phyloP scores from a whole-genome alignment of 2,329 filamentous ascomycete species.

The Geoglossum cookeanum region DNA sequence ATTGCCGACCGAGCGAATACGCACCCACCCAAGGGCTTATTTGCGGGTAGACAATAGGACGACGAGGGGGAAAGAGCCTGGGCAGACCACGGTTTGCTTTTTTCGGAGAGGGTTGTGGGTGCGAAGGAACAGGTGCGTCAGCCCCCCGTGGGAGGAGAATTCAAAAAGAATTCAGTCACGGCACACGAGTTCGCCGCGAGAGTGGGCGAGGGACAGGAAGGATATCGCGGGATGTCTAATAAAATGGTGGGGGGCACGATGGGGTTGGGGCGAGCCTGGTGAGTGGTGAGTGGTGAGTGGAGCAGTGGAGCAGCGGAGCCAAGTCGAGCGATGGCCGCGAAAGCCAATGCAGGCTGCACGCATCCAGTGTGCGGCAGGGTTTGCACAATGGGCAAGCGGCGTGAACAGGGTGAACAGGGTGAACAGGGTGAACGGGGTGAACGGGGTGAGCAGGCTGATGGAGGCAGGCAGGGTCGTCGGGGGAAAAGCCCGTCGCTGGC shows the following conservation, averaged over 20 bases:
- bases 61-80: not conserved
- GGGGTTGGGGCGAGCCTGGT: not conserved
- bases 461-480: not conserved
- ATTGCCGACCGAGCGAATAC: conserved; percentile 15
- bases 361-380: not conserved
- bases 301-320: no score
- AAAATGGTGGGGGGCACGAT: conserved; percentile 1
- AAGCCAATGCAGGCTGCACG: not conserved
- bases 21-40: not conserved
- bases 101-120: not conserved
- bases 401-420: not conserved
- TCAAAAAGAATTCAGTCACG: not conserved
- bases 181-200: not conserved
- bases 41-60: not conserved
- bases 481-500: not conserved
- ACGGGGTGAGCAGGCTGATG: not conserved
- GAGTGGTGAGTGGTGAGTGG: not conserved
- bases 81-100: not conserved
- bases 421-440: no score
- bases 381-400: not conserved
- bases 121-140: not conserved
- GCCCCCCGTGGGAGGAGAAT: not conserved
- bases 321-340: not conserved
- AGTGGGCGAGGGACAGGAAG: not conserved
- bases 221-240: conserved; percentile 3